Conservation (phyloP, 805 yeast species). For the Saturnispora besseyi region DNA sequence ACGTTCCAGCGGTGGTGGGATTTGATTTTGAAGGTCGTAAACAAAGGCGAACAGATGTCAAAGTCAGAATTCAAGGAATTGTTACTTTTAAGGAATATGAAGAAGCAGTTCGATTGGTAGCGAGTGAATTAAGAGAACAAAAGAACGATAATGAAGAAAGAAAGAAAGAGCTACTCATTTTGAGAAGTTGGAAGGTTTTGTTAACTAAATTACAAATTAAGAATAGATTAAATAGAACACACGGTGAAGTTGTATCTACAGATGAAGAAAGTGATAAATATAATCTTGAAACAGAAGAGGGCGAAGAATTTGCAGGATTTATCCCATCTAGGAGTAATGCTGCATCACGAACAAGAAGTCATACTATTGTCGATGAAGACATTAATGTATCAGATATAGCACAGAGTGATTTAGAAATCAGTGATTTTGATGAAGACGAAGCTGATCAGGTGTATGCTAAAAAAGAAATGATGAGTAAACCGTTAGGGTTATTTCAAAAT, state of each 20-base stretch:
- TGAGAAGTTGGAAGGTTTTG: constrained; percentile 45
- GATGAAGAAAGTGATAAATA: constrained; percentile 18
- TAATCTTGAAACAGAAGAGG: constrained; percentile 9
- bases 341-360: constrained; percentile 10
- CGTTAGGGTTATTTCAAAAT: background rate
- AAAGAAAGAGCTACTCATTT: constrained; percentile 39
- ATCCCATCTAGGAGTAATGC: constrained; percentile 8
- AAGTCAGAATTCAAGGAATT: constrained; percentile 65
- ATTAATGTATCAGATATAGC: constrained; percentile 12
- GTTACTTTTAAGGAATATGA: constrained; percentile 55
- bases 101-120: constrained; percentile 50
- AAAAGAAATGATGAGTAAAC: background rate
- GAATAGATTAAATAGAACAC: constrained; percentile 37
- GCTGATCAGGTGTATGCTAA: background rate
- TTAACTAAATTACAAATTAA: constrained; percentile 41
- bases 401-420: constrained; percentile 12
- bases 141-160: constrained; percentile 37
- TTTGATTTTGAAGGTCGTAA: constrained; percentile 51
- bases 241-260: constrained; percentile 33
- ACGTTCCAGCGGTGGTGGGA: constrained; percentile 79
- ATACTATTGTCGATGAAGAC: background rate
- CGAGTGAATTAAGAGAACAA: constrained; percentile 40
- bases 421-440: constrained; percentile 12
- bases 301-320: constrained; percentile 21
- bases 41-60: constrained; percentile 32